Conservation (phyloP, 1,284 basidiomycete genomes). For the Mycena sp. region DNA sequence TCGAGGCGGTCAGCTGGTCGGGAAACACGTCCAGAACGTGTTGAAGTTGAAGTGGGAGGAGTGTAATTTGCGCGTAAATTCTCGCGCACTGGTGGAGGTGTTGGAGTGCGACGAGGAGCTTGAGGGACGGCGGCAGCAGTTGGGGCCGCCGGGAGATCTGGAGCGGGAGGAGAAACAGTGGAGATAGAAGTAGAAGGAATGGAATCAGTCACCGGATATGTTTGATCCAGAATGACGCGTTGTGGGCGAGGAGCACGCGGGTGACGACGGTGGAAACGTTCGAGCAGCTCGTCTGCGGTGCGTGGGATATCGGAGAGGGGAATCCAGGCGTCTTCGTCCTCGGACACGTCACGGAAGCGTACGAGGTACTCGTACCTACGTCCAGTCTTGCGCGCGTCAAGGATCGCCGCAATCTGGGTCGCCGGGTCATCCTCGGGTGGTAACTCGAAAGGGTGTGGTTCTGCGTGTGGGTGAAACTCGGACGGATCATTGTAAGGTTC, state of each 20-base stretch:
- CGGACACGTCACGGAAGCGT: constrained; percentile 33
- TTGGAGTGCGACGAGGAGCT: background rate
- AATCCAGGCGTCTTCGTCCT: constrained; percentile 42
- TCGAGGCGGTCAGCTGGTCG: background rate
- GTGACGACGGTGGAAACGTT: constrained; percentile 41
- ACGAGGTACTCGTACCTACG: constrained; percentile 45
- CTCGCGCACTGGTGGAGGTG: background rate
- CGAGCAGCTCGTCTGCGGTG: constrained; percentile 35
- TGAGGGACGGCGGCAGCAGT: background rate
- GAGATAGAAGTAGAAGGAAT: background rate
- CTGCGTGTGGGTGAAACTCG: constrained; percentile 33
- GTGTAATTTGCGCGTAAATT: background rate
- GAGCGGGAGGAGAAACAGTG: background rate
- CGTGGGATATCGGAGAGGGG: constrained; percentile 41
- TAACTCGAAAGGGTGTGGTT: constrained; percentile 8
- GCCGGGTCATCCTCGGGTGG: constrained; percentile 21
- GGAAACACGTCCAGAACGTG: background rate
- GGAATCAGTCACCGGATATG: background rate
- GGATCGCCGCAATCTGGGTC: constrained; percentile 34
- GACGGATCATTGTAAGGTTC: constrained; percentile 43
- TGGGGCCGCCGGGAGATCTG: background rate
- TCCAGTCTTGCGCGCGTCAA: constrained; percentile 41
- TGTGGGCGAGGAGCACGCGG: constrained; percentile 34
- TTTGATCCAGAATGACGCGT: background rate
- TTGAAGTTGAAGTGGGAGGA: background rate